Base-by-base conservation (phyloP, 1,284 basidiomycete genomes). In the Puccinia triticina region DNA sequence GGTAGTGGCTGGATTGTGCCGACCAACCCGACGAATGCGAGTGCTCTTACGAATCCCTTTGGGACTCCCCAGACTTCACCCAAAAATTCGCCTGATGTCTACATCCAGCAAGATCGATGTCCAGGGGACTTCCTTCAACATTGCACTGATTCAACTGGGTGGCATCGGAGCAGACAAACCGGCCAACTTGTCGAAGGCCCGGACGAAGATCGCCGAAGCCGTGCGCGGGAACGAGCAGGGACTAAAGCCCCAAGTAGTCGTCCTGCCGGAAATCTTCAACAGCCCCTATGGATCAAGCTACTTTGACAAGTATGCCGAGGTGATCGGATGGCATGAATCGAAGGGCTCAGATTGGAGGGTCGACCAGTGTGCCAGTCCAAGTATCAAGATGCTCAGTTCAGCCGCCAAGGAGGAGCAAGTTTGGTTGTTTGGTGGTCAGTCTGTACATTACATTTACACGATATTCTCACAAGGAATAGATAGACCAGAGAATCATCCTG, bases 241-340 rank as follows among this genome's bases (percentile, higher is more conserved):
- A 18, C 29, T 4, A 2, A 89, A 88, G 84, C 93, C 94, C 46
- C 90, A 94, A 85, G 86, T 98, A 23, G 91, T 98, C 84, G 94
- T 97, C 21, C 89, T 99, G 57, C 96, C 97, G 3, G 78, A 99
- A 90, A 95, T 95, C 88, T 99, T 99, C 90, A 99, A 99, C 88
- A 96, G 94, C 18, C 95, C 96, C 0, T 99, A 99, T 86, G 96
- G 96, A 0, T 92, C 73, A n/a, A 69, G 83, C 23, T 69, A 93
- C 86, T 96, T 97, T 86, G 92, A 93, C 0, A 89, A 91, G 37
- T 94, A 96, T 85, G 93, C 94, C 0, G 95, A 98, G 88, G 89
- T 88, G 1, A 93, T 98, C 46, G 91, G 89, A 12, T 92, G 89
- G 85, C 89, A 86, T 8, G 88, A 89, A 57, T 91, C 90, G 3